Base-by-base conservation (phyloP, 805 yeast species). In the Scheffersomyces coipomensis region DNA sequence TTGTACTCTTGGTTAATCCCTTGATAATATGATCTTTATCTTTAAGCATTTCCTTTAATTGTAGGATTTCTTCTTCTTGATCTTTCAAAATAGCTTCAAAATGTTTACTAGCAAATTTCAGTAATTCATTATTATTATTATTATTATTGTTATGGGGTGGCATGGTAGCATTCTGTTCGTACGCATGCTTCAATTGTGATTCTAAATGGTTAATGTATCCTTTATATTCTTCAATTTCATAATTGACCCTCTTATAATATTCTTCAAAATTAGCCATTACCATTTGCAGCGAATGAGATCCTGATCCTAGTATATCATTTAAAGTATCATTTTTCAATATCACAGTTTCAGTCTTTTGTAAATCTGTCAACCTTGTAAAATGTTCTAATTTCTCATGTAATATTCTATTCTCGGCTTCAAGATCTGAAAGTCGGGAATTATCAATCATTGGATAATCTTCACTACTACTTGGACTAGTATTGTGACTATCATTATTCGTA, bases 21-120 rank as follows among this genome's bases (percentile, higher is more conserved):
- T 76, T 78, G 42, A 89, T 85, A 46, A 89, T 82, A 33, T 81
- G 80, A 49, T 88, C 95, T 58, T 88, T 89, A 46, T 85, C 86
- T 33, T 75, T 73, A 27, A 86, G 52, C 32, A 76, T 70, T 35
- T 78, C 83, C 49, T 75, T 74, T 47, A 90, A 66, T 36, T 81
- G 88, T 34, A 62, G 50, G 11, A 89, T 77, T 51, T 85, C 91
- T 34, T 81, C 87, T 41, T 77, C 82, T 48, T 81, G 83, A 32
- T 82, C 85, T 44, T 70, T 69, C 40, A 81, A 51, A 7, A 79
- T 49, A 23, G 7, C 30, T 27, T 27, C 30, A 15, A 27, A 27
- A 5, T 27, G 30, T 6, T 27, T 27, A 5, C 60, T 54, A 19
- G 62, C 62, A 23, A 55, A 22, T 12, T 36, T 21, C 10, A 30